Evolutionary conservation across 208 protist species (phyloP), one percentile per base, ranked within the genome.

Genomic region (Crithidia bombi): DNA sequence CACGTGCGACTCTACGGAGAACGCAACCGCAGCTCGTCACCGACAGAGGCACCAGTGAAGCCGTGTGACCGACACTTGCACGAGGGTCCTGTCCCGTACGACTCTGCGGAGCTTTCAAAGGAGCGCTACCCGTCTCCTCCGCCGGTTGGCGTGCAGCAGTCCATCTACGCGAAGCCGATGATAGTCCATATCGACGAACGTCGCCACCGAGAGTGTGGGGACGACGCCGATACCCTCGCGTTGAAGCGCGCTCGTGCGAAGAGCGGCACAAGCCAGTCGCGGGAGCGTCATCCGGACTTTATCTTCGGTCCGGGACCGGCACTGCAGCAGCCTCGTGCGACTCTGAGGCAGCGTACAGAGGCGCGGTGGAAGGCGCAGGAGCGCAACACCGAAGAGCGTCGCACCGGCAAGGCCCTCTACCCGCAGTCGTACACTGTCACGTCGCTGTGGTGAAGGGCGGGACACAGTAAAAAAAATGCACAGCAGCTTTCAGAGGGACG

Each of bases 111-210:
- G 33, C 57, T 82, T 19, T 85, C 86, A 3, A 41, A 69, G 1
- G 64, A 82, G 39, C 78, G 72, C 12, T 94, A 94, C 68, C 86
- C 89, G 7, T 70, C 82, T 15, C 89, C 89, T 7, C 89, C 89
- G 1, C 58, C 75, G 25, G 75, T 90, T 38, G 89, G 89, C 23
- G 84, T 89, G 59, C 74, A 68, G 12, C 41, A 65, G 49, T 50
- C 57, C 38, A 35, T 81, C 66, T 86, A 65, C 66, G 44, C 50
- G 50, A 65, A 62, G 46, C 81, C 70, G 14, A 63, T 43, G 3
- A 63, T 86, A 17, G 71, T 89, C 19, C 83, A 72, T 57, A 43
- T 75, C 41, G 56, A 73, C 55, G 61, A 65, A 25, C 65, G 57
- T 36, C 75, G 56, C 59, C 26, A 47, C 67, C 33, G 30, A 30